These are phyloP conservation scores for Casuarina glauca DNA, from an alignment of 306 rosid genomes.

Conservation along the genomic window DNA sequence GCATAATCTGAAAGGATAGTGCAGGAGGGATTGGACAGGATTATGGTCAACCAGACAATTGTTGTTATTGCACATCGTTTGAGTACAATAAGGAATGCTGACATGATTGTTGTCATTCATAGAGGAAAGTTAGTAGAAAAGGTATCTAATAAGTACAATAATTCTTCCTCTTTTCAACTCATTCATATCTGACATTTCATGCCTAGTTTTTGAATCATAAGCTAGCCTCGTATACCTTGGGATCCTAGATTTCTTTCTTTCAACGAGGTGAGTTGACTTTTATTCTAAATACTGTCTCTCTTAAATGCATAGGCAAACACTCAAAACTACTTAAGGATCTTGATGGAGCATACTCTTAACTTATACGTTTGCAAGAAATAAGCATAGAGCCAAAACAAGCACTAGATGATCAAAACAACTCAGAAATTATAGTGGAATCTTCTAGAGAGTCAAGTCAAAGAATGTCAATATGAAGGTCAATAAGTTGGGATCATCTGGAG, in stretches of 20 bases:
- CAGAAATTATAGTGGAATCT: slow-evolving; percentile 2
- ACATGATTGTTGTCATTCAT: slow-evolving; percentile 61
- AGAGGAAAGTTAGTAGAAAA: slow-evolving; percentile 61
- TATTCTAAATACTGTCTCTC: background rate
- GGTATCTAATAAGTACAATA: slow-evolving; percentile 33
- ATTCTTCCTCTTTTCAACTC: background rate
- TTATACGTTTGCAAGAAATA: slow-evolving; percentile 58
- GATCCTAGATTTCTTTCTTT: background rate
- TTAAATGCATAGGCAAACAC: slow-evolving; percentile 54
- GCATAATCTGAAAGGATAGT: slow-evolving; percentile 68
- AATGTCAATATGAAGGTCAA: slow-evolving; percentile 23
- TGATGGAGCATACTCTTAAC: slow-evolving; percentile 67
- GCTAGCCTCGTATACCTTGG: background rate
- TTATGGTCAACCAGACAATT: slow-evolving; percentile 64
- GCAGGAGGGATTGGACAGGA: slow-evolving; percentile 64
- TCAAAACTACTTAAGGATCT: slow-evolving; percentile 50
- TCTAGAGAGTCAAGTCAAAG: slow-evolving; percentile 16
- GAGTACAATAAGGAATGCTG: slow-evolving; percentile 57
- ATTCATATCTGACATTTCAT: background rate
- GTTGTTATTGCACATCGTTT: slow-evolving; percentile 74
- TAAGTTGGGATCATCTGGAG: slow-evolving; percentile 30
- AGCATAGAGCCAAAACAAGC: slow-evolving; percentile 9
- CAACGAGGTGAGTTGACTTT: background rate
- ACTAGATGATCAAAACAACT: background rate
- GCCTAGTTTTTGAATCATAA: background rate